A percentile compares a stretch with the other conserved stretches of the same genome.
Conservation (phyloP, 2,329 filamentous ascomycete genomes). For the Dactylella cylindrospora region DNA sequence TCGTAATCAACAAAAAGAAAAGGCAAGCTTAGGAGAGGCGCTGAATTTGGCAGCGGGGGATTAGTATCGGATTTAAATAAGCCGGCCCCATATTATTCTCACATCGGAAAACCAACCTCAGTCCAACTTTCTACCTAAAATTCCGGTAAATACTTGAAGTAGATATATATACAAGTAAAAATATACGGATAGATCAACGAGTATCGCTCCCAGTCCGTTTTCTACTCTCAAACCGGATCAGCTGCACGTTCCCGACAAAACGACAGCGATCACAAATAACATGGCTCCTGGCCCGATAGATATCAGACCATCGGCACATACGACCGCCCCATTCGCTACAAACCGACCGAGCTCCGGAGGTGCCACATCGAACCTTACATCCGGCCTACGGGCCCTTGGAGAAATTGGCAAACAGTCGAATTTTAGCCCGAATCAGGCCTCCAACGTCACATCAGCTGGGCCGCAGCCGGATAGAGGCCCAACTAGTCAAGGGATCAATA, state of each 20-base stretch:
- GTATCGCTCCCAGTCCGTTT: slow-evolving; percentile 8
- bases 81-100: too few species aligned
- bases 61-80: too few species aligned
- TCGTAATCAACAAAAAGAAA: too few species aligned
- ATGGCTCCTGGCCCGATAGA: slow-evolving; percentile 44
- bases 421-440: slow-evolving; percentile 37
- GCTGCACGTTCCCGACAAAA: slow-evolving; percentile 36
- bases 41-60: slow-evolving; percentile 14
- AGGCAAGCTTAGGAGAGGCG: too few species aligned
- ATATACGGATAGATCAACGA: slow-evolving; percentile 22
- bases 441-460: slow-evolving; percentile 41
- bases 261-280: slow-evolving; percentile 34
- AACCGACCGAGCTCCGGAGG: slow-evolving; percentile 37
- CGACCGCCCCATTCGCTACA: slow-evolving; percentile 24
- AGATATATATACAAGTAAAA: slow-evolving; percentile 9
- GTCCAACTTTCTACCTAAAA: too few species aligned
- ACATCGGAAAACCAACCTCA: too few species aligned
- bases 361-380: slow-evolving; percentile 41
- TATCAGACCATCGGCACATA: slow-evolving; percentile 42
- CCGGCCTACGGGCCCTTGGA: slow-evolving; percentile 33
- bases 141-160: too few species aligned
- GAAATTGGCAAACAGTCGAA: slow-evolving; percentile 39
- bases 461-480: slow-evolving; percentile 31
- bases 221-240: slow-evolving; percentile 2
- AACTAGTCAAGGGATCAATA: slow-evolving; percentile 39